A percentile compares a stretch with the other conserved stretches of the same genome.
Conservation (phyloP, 768 basidiomycete genomes). For the Naematelia encephala region DNA sequence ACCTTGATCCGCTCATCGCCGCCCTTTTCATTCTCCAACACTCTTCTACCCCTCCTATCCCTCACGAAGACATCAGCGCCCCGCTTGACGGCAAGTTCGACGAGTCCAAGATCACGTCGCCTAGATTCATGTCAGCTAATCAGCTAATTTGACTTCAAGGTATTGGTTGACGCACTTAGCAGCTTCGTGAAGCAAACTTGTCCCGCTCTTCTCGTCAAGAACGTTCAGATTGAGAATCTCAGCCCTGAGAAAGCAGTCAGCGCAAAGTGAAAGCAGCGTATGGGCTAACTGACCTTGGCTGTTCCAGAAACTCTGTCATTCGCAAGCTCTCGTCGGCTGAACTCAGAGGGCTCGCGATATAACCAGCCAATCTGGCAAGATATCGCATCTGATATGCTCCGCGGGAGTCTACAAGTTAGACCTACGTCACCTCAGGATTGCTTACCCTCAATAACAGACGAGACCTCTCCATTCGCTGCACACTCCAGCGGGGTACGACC, state of each 20-base stretch:
- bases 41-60: conserved; percentile 67
- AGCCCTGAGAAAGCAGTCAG: conserved; percentile 67
- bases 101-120: conserved; percentile 71
- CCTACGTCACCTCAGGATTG: neutral
- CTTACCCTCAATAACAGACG: conserved; percentile 60
- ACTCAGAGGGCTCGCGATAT: conserved; percentile 59
- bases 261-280: conserved; percentile 27
- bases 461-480: conserved; percentile 65
- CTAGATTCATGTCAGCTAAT: too few relatives aligned
- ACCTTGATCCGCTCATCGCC: conserved; percentile 73
- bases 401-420: conserved; percentile 62
- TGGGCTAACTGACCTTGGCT: conserved; percentile 28
- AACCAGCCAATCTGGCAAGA: conserved; percentile 67
- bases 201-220: conserved; percentile 72
- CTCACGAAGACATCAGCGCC: conserved; percentile 87
- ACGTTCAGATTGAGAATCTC: conserved; percentile 72
- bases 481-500: conserved; percentile 70
- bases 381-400: conserved; percentile 60
- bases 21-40: conserved; percentile 63
- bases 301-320: conserved; percentile 35
- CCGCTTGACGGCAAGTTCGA: conserved; percentile 77
- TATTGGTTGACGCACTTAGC: conserved; percentile 51
- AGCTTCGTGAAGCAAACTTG: conserved; percentile 80
- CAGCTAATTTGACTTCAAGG: too few relatives aligned
- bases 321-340: conserved; percentile 34